Evolutionary conservation across 371 early-diverging fungal genomes (phyloP).

Genomic region (Syncephalastrum contaminatum): DNA sequence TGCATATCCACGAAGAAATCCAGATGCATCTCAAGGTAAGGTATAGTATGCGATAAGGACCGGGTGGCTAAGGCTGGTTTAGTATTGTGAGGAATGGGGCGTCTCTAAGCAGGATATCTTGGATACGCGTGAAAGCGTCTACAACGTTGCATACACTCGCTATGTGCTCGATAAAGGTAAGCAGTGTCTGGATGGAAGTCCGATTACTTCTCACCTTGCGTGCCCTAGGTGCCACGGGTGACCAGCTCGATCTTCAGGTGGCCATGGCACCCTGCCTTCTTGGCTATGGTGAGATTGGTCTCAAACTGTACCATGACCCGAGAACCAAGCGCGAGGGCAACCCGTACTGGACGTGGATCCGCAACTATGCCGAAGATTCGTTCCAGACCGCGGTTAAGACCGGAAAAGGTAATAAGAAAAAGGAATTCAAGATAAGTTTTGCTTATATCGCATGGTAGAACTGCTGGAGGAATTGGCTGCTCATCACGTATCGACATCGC

Average conservation of each 20-base stretch:
- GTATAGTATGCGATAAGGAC: background rate
- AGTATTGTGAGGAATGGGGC: slow-evolving; percentile 76
- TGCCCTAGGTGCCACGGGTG: slow-evolving; percentile 56
- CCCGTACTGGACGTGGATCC: slow-evolving; percentile 83
- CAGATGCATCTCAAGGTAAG: slow-evolving; percentile 66
- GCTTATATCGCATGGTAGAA: slow-evolving; percentile 20
- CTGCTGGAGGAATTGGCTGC: slow-evolving; percentile 50
- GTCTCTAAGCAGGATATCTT: slow-evolving; percentile 66
- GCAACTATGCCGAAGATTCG: slow-evolving; percentile 62
- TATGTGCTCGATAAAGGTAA: slow-evolving; percentile 75
- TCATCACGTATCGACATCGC: slow-evolving; percentile 49
- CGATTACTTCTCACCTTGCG: background rate
- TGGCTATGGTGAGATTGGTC: slow-evolving; percentile 84
- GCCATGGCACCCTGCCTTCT: slow-evolving; percentile 82
- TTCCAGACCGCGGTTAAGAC: slow-evolving; percentile 66
- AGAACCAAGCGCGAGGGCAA: slow-evolving; percentile 69
- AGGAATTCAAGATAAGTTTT: background rate
- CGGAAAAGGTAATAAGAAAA: slow-evolving; percentile 50
- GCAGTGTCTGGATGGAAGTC: background rate
- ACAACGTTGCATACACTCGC: slow-evolving; percentile 81
- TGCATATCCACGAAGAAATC: slow-evolving; percentile 66
- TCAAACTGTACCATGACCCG: slow-evolving; percentile 61
- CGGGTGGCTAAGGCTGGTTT: background rate
- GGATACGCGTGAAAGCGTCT: slow-evolving; percentile 65
- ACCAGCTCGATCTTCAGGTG: slow-evolving; percentile 70